Conservation (phyloP, 163 green algal genomes). For the Picocystis sp. region DNA sequence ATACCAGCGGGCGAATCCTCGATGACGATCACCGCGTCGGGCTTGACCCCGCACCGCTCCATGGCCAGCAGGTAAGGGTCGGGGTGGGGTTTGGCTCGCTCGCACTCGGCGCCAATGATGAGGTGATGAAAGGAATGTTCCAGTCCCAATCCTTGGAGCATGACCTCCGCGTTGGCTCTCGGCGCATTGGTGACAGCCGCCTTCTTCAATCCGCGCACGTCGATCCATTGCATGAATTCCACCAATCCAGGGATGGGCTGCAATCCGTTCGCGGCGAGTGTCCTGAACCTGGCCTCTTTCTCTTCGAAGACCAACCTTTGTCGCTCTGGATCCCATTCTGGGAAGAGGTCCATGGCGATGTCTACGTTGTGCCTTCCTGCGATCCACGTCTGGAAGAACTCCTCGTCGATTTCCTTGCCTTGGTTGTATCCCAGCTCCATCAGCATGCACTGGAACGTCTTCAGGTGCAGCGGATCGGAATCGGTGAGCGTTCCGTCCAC, state of each 20-base stretch:
- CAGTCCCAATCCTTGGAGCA: slow-evolving; percentile 29
- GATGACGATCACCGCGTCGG: slow-evolving; percentile 24
- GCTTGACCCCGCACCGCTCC: slow-evolving; percentile 19
- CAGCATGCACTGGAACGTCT: slow-evolving; percentile 32
- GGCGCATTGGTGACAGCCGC: slow-evolving; percentile 53
- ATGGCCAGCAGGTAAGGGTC: slow-evolving; percentile 42
- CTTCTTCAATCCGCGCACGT: slow-evolving; percentile 19
- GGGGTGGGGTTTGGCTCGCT: slow-evolving; percentile 37
- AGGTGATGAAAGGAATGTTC: slow-evolving; percentile 22
- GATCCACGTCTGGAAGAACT: slow-evolving; percentile 40
- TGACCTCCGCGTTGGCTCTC: slow-evolving; percentile 30
- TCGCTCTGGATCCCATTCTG: slow-evolving; percentile 21
- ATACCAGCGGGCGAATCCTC: slow-evolving; percentile 35
- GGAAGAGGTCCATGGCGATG: slow-evolving; percentile 40
- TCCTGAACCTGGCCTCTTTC: slow-evolving; percentile 38
- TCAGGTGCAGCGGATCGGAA: slow-evolving; percentile 45
- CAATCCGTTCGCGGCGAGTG: slow-evolving; percentile 18
- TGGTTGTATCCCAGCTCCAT: slow-evolving; percentile 26
- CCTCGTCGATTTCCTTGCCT: slow-evolving; percentile 30
- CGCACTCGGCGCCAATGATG: slow-evolving; percentile 29
- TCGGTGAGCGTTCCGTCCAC: slow-evolving; percentile 52
- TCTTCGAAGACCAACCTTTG: slow-evolving; percentile 25
- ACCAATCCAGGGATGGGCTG: slow-evolving; percentile 28
- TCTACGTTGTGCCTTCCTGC: slow-evolving; percentile 40
- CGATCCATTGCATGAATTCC: slow-evolving; percentile 34